Evolutionary conservation across 495 filamentous ascomycete species (phyloP), one percentile per base, ranked within the genome.

Genomic region (Penicillium robsamsonii): DNA sequence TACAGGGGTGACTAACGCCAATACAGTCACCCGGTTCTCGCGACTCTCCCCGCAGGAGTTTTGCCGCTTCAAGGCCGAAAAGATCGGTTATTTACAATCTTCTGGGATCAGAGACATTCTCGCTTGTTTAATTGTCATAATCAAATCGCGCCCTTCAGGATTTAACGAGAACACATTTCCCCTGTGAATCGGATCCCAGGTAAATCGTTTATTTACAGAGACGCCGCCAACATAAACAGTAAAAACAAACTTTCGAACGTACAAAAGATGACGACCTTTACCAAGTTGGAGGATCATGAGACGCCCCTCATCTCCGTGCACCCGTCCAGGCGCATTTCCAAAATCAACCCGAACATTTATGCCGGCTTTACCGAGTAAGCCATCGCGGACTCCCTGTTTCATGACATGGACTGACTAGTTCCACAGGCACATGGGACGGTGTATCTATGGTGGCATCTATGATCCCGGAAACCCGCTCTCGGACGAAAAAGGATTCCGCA

Each of bases 361-460:
- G 84, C 85, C 42, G 86, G 87, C 10, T 91, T 91, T 64, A 87
- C 84, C 50, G 87, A 90, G 87, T 89, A 73, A 65, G 74, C 24
- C 4, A 22, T 38, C 13, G 12, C 4, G n/a, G 10, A 8, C n/a
- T 11, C 29, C 15, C 2, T 18, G 7, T 13, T 17, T 12, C 30
- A 33, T 40, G 22, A 22, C 10, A 46, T 54, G 25, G 35, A 53
- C 55, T 65, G 37, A 64, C 52, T 31, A 46, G 18, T 60, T 46
- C 18, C 49, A 5, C 52, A 89, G 87, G 66, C 88, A 91, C 61
- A 90, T 90, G 87, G 89, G 88, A 43, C 81, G 89, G 42, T 92
- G 88, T 72, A 90, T 92, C 69, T 92, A 92, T 66, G 88, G 88
- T 53, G 89, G 89, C 55, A 88, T 92, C 64, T 91, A 90, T 70